A percentile compares a stretch with the other conserved stretches of the same genome.
Conservation (phyloP, 1,284 basidiomycete genomes). For the Puccinia novopanici region DNA sequence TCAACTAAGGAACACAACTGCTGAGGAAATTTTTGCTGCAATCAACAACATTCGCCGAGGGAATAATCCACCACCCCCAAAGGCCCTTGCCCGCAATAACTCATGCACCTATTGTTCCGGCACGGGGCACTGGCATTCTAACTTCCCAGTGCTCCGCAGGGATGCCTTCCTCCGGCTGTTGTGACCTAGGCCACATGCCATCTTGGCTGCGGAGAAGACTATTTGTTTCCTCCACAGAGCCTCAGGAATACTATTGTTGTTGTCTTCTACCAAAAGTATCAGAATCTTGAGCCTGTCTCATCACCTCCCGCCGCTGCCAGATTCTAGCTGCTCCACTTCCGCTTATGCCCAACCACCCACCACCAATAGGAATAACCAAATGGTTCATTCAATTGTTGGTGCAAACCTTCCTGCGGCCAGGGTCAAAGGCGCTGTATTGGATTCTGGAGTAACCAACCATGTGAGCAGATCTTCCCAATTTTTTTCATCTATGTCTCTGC, state of each 20-base stretch:
- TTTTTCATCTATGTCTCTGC: neutral
- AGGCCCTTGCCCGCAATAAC: too few species aligned
- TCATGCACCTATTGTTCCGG: too few species aligned
- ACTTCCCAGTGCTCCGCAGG: neutral
- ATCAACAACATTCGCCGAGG: conserved; percentile 12
- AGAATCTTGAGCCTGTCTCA: too few species aligned
- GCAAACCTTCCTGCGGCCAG: neutral
- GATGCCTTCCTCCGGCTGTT: neutral
- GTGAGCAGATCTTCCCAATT: neutral
- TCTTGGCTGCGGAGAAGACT: too few species aligned
- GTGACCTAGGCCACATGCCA: too few species aligned
- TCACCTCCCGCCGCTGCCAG: neutral
- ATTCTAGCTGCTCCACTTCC: neutral
- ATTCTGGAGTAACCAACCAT: conserved; percentile 6
- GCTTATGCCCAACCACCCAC: neutral
- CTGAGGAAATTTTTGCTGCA: neutral
- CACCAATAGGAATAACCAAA: neutral
- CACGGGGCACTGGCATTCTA: neutral
- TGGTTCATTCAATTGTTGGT: neutral
- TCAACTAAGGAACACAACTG: neutral
- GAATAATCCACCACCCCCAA: neutral
- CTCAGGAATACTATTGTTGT: too few species aligned
- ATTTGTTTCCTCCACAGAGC: too few species aligned
- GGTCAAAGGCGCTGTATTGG: neutral
- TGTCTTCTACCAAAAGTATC: too few species aligned